phyloP scores from a whole-genome alignment of 495 filamentous ascomycete genomes.

The Elaphomyces granulatus region DNA sequence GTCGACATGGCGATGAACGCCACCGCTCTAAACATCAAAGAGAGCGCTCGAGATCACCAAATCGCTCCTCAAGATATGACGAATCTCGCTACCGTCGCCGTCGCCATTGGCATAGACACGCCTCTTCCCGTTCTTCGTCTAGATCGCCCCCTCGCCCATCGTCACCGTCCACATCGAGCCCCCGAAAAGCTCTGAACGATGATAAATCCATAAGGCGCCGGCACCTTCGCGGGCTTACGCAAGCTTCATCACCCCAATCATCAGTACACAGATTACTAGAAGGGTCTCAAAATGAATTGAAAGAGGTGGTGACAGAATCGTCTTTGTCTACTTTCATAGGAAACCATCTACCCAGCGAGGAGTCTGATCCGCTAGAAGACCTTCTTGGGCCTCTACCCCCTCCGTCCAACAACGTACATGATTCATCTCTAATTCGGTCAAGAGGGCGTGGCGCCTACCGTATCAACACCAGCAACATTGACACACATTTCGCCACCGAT shows the following conservation, averaged over 20 bases:
- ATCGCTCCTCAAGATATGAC: conserved; percentile 19
- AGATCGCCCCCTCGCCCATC: conserved; percentile 19
- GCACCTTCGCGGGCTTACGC: neutral
- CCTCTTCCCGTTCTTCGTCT: conserved; percentile 13
- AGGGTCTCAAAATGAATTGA: neutral
- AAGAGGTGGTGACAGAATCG: neutral
- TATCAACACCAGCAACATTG: conserved; percentile 49
- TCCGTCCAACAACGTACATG: conserved; percentile 19
- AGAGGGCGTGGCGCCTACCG: conserved; percentile 66
- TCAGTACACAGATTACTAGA: neutral
- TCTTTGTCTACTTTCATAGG: neutral
- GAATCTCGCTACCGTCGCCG: conserved; percentile 11
- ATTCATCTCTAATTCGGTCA: conserved; percentile 30
- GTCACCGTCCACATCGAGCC: conserved; percentile 8
- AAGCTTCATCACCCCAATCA: neutral
- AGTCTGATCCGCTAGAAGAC: conserved; percentile 66
- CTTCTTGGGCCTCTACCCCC: conserved; percentile 70
- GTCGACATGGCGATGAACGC: conserved; percentile 11
- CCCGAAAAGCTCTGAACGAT: conserved; percentile 5
- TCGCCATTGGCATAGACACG: conserved; percentile 18
- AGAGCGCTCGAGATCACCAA: conserved; percentile 21
- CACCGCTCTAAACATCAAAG: conserved; percentile 5
- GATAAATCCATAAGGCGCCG: neutral
- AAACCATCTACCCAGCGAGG: conserved; percentile 10
- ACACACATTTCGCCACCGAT: conserved; percentile 57